Percentiles rank a stretch among this genome's conserved stretches.
These are phyloP conservation scores for Pseudogymnoascus sp. DNA, from an alignment of 2,329 filamentous ascomycete species.

Conservation along the genomic window DNA sequence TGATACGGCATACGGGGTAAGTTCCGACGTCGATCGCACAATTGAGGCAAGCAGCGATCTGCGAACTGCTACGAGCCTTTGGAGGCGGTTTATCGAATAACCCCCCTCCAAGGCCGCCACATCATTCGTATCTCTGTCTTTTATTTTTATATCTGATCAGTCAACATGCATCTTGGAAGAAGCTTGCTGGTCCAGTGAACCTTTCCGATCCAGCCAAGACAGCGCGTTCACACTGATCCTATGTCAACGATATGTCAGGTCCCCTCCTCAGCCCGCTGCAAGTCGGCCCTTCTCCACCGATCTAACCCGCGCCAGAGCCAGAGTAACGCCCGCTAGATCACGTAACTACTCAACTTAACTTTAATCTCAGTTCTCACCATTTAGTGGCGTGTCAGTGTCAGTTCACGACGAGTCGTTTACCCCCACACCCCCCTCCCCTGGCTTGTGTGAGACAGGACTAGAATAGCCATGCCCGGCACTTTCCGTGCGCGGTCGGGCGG, in stretches of 20 bases:
- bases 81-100: not conserved
- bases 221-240: not conserved
- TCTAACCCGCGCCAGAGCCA: not conserved
- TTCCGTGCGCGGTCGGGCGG: not conserved
- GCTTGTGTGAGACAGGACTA: not conserved
- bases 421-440: not conserved
- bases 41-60: not conserved
- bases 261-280: not conserved
- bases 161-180: not conserved
- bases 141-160: not conserved
- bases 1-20: not conserved
- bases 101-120: not conserved
- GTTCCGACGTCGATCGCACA: not conserved
- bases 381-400: not conserved
- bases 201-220: not conserved
- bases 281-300: conserved; percentile 5
- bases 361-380: not conserved
- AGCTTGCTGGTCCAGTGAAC: not conserved
- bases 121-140: not conserved
- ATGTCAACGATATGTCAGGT: not conserved
- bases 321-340: not conserved
- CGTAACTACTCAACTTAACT: conserved; percentile 9
- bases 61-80: conserved; percentile 1
- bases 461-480: not conserved
- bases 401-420: not conserved